phyloP scores from a whole-genome alignment of 345 rosid genomes.

The Eutrema japonicum region DNA sequence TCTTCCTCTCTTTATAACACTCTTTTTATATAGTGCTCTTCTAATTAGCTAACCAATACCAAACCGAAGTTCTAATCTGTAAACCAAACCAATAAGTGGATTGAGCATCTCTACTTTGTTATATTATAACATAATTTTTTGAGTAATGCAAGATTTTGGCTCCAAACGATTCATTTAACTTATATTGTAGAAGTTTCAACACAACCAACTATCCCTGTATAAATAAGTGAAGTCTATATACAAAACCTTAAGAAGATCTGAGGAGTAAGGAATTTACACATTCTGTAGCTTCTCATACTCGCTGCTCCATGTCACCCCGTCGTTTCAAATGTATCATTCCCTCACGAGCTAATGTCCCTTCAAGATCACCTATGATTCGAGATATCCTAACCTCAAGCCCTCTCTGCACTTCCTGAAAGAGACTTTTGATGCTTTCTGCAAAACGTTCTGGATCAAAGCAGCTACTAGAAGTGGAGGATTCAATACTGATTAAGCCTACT shows the following conservation, averaged over 20 bases:
- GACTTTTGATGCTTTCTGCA: slow-evolving; percentile 59
- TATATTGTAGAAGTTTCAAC: background rate
- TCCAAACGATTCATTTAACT: background rate
- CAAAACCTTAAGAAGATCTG: background rate
- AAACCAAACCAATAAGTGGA: slow-evolving; percentile 26
- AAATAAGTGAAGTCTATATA: slow-evolving; percentile 21
- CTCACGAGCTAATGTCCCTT: slow-evolving; percentile 84
- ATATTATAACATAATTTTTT: background rate
- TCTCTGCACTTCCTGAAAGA: slow-evolving; percentile 86
- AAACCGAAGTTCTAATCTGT: background rate
- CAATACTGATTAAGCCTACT: slow-evolving; percentile 50
- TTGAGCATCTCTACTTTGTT: background rate
- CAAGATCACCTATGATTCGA: slow-evolving; percentile 84
- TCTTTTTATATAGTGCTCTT: background rate
- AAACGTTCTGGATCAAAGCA: slow-evolving; percentile 70
- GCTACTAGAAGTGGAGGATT: slow-evolving; percentile 37
- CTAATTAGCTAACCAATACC: slow-evolving; percentile 7
- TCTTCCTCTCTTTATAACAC: background rate
- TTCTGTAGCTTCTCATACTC: too few relatives aligned
- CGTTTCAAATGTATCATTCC: slow-evolving; percentile 70
- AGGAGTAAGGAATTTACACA: too few relatives aligned
- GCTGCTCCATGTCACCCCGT: slow-evolving; percentile 8
- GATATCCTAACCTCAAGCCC: slow-evolving; percentile 92
- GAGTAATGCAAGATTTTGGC: background rate
- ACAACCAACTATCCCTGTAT: background rate